phyloP scores from a whole-genome alignment of 169 alveolate species.

The Cystoisospora suis region DNA sequence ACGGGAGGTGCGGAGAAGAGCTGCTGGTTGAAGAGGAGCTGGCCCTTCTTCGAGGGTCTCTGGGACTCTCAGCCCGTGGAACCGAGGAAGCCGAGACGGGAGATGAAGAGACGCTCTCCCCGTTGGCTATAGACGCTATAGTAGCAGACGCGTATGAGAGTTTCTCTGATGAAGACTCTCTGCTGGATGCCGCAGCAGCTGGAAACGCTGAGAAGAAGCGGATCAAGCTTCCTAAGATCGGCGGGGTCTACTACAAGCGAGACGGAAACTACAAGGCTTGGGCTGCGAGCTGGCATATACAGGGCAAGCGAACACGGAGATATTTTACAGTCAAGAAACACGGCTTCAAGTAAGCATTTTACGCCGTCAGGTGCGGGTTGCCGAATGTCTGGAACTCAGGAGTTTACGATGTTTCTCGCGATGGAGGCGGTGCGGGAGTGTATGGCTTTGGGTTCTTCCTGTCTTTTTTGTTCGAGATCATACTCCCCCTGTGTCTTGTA shows the following conservation, averaged over 20 bases:
- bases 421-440: not conserved
- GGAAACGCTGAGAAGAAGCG: not conserved
- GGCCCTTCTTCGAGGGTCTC: not conserved
- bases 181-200: not conserved
- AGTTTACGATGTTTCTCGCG: not conserved
- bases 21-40: not conserved
- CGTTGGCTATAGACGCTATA: not conserved
- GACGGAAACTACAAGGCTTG: constrained; percentile 59
- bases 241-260: constrained; percentile 54
- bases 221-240: constrained; percentile 39
- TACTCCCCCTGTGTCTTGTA: too few relatives aligned
- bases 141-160: constrained; percentile 43
- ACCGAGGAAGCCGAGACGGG: not conserved
- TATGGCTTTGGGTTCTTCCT: not conserved
- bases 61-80: not conserved
- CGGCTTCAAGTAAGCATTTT: constrained; percentile 55
- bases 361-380: too few relatives aligned
- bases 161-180: constrained; percentile 10
- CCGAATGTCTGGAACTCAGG: not conserved
- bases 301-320: constrained; percentile 46
- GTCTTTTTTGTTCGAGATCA: not conserved
- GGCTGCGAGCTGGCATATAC: constrained; percentile 64
- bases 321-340: constrained; percentile 55
- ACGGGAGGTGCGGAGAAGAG: too few relatives aligned
- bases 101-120: not conserved